Evolutionary conservation across 1,139 yeast genomes (phyloP), one percentile per base, ranked within the genome.

Genomic region (Suhomyces coccinellae): DNA sequence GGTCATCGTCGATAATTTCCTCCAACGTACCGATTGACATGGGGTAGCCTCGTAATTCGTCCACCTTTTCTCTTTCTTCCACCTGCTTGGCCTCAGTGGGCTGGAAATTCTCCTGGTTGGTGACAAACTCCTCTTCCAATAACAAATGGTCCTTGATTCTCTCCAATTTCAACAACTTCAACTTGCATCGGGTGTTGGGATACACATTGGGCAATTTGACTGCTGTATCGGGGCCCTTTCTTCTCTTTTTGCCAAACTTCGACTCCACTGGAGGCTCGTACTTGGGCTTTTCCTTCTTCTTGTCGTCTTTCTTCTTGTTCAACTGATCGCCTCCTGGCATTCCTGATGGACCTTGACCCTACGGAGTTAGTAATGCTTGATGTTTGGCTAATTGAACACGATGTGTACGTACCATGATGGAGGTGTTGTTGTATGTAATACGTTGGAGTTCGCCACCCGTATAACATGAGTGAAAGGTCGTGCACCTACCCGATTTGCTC

Each of bases 211-310:
- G 99, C 53, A 93, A 77, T 52, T 77, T 82, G 40, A 93, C 87
- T 12, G 83, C 83, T 17, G 95, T 85, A 52, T 90, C 97, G 24
- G 96, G 96, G 10, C 97, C 97, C 72, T 83, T 85, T 75, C 95
- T 83, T 73, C 85, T 86, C 76, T 86, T 88, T 71, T 85, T 87
- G 50, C 96, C 96, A 59, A 88, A 86, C 56, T 91, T 83, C 14
- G 97, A 85, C 66, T 93, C 96, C 50, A 93, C 98, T 16, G 99
- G 99, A 33, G 99, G 99, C 67, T 95, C 99, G 66, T 91, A 93
- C 71, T 89, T 90, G 58, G 97, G 97, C 66, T 85, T 86, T 52
- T 85, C 88, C 54, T 84, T 82, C 79, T 88, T 85, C 66, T 83
- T 83, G 66, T 83, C 86, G 57, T 83, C 85, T 67, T 83, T 85